A percentile compares a stretch with the other conserved stretches of the same genome.
phyloP scores from a whole-genome alignment of 1,284 basidiomycete genomes.

The Thecaphora thlaspeos region DNA sequence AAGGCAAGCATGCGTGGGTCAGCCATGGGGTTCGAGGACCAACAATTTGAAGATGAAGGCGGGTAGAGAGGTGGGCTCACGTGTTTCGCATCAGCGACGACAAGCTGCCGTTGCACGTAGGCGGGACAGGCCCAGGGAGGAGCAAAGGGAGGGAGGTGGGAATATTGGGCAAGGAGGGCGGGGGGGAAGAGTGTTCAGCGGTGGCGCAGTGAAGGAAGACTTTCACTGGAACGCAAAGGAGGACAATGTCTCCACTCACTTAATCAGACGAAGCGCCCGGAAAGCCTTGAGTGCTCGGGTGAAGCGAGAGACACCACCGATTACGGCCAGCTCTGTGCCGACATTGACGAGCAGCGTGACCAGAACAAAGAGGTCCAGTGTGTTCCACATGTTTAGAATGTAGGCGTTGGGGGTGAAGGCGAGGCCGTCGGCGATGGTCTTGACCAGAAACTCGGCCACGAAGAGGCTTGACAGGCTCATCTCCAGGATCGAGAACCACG shows the following conservation, averaged over 20 bases:
- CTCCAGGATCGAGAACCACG: conserved; percentile 89
- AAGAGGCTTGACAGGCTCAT: conserved; percentile 73
- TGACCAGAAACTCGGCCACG: conserved; percentile 81
- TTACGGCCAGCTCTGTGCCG: conserved; percentile 72
- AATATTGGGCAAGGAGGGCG: too few relatives aligned
- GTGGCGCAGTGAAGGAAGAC: too few relatives aligned
- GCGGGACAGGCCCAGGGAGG: too few relatives aligned
- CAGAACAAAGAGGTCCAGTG: conserved; percentile 85
- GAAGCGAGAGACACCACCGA: conserved; percentile 72
- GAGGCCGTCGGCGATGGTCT: conserved; percentile 85
- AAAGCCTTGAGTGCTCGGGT: conserved; percentile 86
- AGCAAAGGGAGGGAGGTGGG: too few relatives aligned
- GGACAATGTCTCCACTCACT: conserved; percentile 57
- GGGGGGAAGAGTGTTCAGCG: too few relatives aligned
- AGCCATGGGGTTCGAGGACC: too few relatives aligned
- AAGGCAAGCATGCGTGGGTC: conserved; percentile 61
- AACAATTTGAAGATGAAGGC: too few relatives aligned
- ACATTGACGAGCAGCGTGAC: conserved; percentile 79
- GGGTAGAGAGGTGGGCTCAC: neutral
- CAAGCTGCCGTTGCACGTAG: neutral
- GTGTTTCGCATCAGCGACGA: neutral
- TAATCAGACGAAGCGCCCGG: conserved; percentile 84
- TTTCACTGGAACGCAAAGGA: too few relatives aligned
- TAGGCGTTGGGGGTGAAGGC: conserved; percentile 90
- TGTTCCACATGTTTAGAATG: conserved; percentile 85